phyloP scores from a whole-genome alignment of 2,329 filamentous ascomycete species.

The Mycocentrospora acerina region DNA sequence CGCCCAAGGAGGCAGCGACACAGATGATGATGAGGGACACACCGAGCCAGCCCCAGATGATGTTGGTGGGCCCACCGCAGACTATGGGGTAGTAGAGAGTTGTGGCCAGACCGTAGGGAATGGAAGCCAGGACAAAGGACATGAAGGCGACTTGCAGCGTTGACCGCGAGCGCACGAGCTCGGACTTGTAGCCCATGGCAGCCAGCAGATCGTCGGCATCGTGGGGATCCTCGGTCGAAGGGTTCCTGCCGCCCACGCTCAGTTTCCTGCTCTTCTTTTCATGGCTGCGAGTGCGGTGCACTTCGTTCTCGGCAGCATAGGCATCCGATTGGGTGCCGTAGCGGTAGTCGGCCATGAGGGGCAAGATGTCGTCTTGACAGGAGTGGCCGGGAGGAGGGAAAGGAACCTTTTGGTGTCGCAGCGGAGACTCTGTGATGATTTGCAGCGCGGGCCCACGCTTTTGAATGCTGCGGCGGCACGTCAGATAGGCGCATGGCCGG shows the following conservation, averaged over 20 bases:
- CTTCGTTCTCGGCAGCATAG: slow-evolving; percentile 34
- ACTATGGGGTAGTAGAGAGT: slow-evolving; percentile 68
- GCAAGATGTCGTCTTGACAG: slow-evolving; percentile 11
- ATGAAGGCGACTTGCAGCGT: slow-evolving; percentile 72
- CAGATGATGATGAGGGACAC: slow-evolving; percentile 69
- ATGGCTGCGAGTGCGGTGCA: slow-evolving; percentile 18
- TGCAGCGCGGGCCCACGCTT: slow-evolving; percentile 21
- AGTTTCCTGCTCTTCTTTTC: slow-evolving; percentile 32
- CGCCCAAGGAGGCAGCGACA: slow-evolving; percentile 69
- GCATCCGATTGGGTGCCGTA: slow-evolving; percentile 39
- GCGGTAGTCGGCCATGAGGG: slow-evolving; percentile 25
- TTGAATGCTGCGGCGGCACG: slow-evolving; percentile 32
- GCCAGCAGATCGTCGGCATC: slow-evolving; percentile 64
- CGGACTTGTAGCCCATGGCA: slow-evolving; percentile 66
- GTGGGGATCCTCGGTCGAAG: slow-evolving; percentile 24
- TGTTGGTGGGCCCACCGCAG: slow-evolving; percentile 66
- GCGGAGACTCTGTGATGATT: slow-evolving; percentile 17
- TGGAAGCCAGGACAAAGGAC: slow-evolving; percentile 74
- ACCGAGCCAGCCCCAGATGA: slow-evolving; percentile 72
- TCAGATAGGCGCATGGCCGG: slow-evolving; percentile 26
- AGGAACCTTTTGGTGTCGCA: slow-evolving; percentile 16
- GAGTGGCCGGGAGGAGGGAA: slow-evolving; percentile 10
- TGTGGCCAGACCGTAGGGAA: slow-evolving; percentile 72
- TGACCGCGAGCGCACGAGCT: slow-evolving; percentile 65
- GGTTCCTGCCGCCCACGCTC: slow-evolving; percentile 20